Evolutionary conservation across 2,329 filamentous ascomycete species (phyloP).

Genomic region (Pseudogymnoascus sp.): DNA sequence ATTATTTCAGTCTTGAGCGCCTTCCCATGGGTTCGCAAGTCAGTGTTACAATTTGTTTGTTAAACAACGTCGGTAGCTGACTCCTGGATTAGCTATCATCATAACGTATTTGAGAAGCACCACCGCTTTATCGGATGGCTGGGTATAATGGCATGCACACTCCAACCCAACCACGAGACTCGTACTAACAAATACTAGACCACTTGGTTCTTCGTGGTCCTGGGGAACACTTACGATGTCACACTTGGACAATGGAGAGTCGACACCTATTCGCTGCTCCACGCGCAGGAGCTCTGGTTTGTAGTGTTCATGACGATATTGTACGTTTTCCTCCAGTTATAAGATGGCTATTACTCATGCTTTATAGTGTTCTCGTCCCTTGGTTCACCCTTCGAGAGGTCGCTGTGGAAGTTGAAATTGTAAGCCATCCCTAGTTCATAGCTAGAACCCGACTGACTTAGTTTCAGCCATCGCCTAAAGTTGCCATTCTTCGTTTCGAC

Average conservation of each 20-base stretch:
- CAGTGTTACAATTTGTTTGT: slow-evolving; percentile 17
- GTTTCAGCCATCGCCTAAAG: slow-evolving; percentile 32
- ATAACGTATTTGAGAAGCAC: slow-evolving; percentile 34
- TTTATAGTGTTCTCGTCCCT: slow-evolving; percentile 31
- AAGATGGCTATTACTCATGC: slow-evolving; percentile 15
- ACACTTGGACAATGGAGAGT: slow-evolving; percentile 28
- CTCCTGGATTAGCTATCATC: slow-evolving; percentile 28
- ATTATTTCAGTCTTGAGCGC: slow-evolving; percentile 33
- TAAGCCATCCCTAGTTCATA: slow-evolving; percentile 18
- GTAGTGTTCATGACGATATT: slow-evolving; percentile 34
- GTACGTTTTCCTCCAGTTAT: slow-evolving; percentile 19
- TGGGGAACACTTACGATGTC: slow-evolving; percentile 33
- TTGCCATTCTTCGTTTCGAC: slow-evolving; percentile 32
- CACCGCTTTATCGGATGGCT: slow-evolving; percentile 37
- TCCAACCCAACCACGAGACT: not conserved
- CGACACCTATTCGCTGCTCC: slow-evolving; percentile 29
- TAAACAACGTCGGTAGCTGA: slow-evolving; percentile 13
- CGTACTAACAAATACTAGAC: slow-evolving; percentile 21
- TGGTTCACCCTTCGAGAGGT: slow-evolving; percentile 34
- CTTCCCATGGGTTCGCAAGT: slow-evolving; percentile 35
- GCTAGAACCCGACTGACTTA: slow-evolving; percentile 16
- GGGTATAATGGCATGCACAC: slow-evolving; percentile 28
- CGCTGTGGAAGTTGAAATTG: slow-evolving; percentile 33
- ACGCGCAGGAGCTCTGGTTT: slow-evolving; percentile 34
- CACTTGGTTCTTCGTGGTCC: slow-evolving; percentile 32